Evolutionary conservation across 495 filamentous ascomycete genomes (phyloP), one percentile per base, ranked within the genome.

Genomic region (Tuber indicum): DNA sequence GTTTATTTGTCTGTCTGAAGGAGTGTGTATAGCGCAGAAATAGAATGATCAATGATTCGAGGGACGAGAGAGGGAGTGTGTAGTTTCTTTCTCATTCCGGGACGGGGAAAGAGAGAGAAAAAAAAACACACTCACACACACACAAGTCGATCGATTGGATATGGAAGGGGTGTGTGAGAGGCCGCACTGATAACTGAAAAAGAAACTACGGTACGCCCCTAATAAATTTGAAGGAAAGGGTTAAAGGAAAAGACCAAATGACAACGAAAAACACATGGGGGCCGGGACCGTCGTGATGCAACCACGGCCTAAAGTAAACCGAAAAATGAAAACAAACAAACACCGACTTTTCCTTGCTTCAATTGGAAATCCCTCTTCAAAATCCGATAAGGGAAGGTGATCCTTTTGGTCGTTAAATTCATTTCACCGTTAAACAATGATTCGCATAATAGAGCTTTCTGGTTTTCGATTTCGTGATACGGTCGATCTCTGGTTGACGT

Each of bases 381-480:
- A 66, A 66, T n/a, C 58, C 12, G 26, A 26, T 66, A 32, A 66
- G 52, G 9, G n/a, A 62, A 62, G 10, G n/a, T 16, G n/a, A 14
- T 66, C 58, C n/a, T 66, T 66, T 32, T 17, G 3, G 32, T 12
- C 58, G 58, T 66, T 17, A 66, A 66, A 66, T 32, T 16, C n/a
- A 66, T 32, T 66, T 32, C 12, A 17, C 10, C 58, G 58, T 66
- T 66, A 17, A 14, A 32, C 26, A 32, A 66, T 66, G 58, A 66
- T 66, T 66, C n/a, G 10, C n/a, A 66, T 17, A 66, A 32, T 66
- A 16, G 14, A 66, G 12, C 12, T 66, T 66, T 26, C 26, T 66
- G 58, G 14, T 66, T 66, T 66, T 66, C 12, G n/a, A 32, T 66
- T 66, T 66, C 58, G n/a, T 66, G 58, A 66, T n/a, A 66, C 26